phyloP scores from a whole-genome alignment of 441 rosid species.

The Eruca vesicaria region DNA sequence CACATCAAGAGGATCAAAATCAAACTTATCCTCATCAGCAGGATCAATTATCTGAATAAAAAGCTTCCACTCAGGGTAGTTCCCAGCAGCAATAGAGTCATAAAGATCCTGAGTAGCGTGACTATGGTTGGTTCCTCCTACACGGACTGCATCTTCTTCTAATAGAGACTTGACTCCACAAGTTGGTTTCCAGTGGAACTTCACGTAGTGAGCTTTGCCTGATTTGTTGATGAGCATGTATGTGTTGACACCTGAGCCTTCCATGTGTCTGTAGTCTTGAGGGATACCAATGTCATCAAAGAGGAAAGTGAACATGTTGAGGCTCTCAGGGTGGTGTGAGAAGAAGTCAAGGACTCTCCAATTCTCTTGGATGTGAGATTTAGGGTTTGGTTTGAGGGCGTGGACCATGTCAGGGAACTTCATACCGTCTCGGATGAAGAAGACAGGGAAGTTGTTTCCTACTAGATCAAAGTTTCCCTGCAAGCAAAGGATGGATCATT shows the following conservation, averaged over 20 bases:
- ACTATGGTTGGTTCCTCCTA: slow-evolving; percentile 97
- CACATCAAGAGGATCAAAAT: slow-evolving; percentile 92
- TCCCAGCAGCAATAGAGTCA: slow-evolving; percentile 91
- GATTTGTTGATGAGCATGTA: slow-evolving; percentile 80
- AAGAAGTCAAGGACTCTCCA: slow-evolving; percentile 96
- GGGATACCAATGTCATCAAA: slow-evolving; percentile 92
- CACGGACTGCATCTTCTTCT: slow-evolving; percentile 87
- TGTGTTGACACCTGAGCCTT: slow-evolving; percentile 91
- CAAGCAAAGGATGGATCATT: too few species aligned
- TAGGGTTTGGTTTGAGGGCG: slow-evolving; percentile 91
- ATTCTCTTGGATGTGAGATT: slow-evolving; percentile 85
- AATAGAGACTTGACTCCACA: slow-evolving; percentile 85
- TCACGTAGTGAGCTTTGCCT: slow-evolving; percentile 79
- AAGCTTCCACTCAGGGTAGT: slow-evolving; percentile 95
- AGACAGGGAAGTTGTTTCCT: slow-evolving; percentile 95
- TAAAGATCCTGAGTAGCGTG: slow-evolving; percentile 92
- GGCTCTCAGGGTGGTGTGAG: slow-evolving; percentile 93
- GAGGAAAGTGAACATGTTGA: slow-evolving; percentile 87
- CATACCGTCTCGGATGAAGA: slow-evolving; percentile 92
- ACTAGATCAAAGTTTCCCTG: slow-evolving; percentile 98
- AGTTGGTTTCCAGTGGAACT: slow-evolving; percentile 95
- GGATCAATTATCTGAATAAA: slow-evolving; percentile 87
- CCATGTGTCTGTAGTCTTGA: slow-evolving; percentile 97
- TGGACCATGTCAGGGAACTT: slow-evolving; percentile 96
- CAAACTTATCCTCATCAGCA: slow-evolving; percentile 77